Percentiles rank a stretch among this genome's conserved stretches.
Evolutionary conservation across 139 green algal genomes (phyloP).

Genomic region (Picochlorum sp.): DNA sequence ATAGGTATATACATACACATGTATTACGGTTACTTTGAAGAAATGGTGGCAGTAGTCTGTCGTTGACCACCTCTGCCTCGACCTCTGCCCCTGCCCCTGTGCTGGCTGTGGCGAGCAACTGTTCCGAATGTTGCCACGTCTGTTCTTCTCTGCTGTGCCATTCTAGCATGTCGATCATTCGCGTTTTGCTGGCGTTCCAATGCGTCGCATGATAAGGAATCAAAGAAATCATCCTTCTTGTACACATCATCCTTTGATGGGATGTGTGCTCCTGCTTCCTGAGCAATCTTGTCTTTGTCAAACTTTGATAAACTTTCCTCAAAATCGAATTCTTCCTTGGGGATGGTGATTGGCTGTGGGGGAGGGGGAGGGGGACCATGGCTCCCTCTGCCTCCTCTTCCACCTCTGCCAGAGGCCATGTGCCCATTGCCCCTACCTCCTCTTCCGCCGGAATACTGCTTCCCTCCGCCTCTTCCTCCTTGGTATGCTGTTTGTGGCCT

Average conservation of each 20-base stretch:
- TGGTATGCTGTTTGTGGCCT: background rate
- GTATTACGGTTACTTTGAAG: too few species aligned
- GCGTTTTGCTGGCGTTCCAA: constrained; percentile 38
- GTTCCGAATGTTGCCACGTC: constrained; percentile 85
- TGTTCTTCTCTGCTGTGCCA: constrained; percentile 44
- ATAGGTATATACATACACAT: too few species aligned
- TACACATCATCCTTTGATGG: constrained; percentile 14
- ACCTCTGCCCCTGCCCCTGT: constrained; percentile 16
- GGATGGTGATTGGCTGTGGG: constrained; percentile 44
- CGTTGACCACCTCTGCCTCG: background rate
- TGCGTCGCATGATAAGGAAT: constrained; percentile 72
- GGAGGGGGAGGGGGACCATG: constrained; percentile 4
- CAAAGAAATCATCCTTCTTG: constrained; percentile 82
- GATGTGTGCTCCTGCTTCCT: constrained; percentile 26
- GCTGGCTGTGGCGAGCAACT: constrained; percentile 31
- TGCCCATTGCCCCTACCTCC: constrained; percentile 2
- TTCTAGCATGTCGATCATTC: constrained; percentile 8
- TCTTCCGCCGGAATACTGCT: background rate
- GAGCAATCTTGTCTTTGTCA: constrained; percentile 63
- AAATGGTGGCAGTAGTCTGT: background rate
- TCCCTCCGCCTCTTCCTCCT: constrained; percentile 1
- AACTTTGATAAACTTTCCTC: constrained; percentile 70
- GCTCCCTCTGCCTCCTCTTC: constrained; percentile 4
- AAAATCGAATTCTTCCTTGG: constrained; percentile 83
- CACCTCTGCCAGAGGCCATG: constrained; percentile 5